These are phyloP conservation scores for Ophiocordyceps camponoti-floridani DNA, from an alignment of 2,329 filamentous ascomycete genomes.

Conservation along the genomic window DNA sequence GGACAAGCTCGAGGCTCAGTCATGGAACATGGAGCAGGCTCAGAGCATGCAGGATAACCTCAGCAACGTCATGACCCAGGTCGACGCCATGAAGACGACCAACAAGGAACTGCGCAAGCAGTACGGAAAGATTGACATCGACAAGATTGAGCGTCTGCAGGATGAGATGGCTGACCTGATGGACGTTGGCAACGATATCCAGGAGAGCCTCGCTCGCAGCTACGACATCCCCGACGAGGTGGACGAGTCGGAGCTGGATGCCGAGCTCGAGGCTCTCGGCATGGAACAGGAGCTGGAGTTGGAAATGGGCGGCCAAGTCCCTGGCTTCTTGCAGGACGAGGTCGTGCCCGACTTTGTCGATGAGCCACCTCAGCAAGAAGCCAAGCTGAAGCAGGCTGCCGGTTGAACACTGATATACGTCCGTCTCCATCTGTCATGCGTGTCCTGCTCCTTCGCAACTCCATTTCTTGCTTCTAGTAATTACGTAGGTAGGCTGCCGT, in stretches of 20 bases:
- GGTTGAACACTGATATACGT: conserved; percentile 15
- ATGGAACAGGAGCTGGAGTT: conserved; percentile 84
- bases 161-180: conserved; percentile 98
- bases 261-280: conserved; percentile 84
- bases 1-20: conserved; percentile 83
- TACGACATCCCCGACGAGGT: conserved; percentile 96
- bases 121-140: conserved; percentile 93
- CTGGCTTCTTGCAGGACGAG: conserved; percentile 81
- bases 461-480: not conserved
- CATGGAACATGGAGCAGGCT: conserved; percentile 98
- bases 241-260: conserved; percentile 89
- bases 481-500: not conserved
- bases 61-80: conserved; percentile 95
- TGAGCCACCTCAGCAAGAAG: conserved; percentile 56
- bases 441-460: not conserved
- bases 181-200: conserved; percentile 95
- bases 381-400: conserved; percentile 70
- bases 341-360: conserved; percentile 79
- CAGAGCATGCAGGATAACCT: conserved; percentile 98
- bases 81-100: conserved; percentile 93
- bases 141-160: conserved; percentile 94
- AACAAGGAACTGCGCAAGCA: conserved; percentile 85
- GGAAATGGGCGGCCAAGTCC: conserved; percentile 45
- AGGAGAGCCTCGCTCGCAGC: conserved; percentile 76
- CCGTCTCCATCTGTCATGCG: not conserved